Conservation (phyloP, 805 yeast genomes). For the Pichia insulana region DNA sequence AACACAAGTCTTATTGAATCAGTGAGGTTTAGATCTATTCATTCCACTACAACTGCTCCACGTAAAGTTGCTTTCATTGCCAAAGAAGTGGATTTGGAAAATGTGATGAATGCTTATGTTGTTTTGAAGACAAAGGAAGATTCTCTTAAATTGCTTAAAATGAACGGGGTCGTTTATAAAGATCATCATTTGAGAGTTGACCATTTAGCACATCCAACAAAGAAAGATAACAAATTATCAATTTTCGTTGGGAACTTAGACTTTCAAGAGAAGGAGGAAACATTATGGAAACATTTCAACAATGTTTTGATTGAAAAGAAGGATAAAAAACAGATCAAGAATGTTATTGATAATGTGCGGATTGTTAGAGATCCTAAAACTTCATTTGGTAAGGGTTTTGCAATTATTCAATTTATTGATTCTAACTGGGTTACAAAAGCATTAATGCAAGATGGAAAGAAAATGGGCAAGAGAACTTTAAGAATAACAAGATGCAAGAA, state of each 20-base stretch:
- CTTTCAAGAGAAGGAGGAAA: slow-evolving; percentile 87
- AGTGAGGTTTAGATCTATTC: slow-evolving; percentile 84
- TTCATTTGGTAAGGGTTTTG: slow-evolving; percentile 95
- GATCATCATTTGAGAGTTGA: slow-evolving; percentile 83
- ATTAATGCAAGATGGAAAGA: slow-evolving; percentile 63
- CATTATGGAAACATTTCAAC: slow-evolving; percentile 74
- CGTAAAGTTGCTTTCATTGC: slow-evolving; percentile 85
- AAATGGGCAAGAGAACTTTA: slow-evolving; percentile 49
- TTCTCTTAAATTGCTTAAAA: slow-evolving; percentile 35
- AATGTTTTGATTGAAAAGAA: slow-evolving; percentile 35
- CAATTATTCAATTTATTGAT: slow-evolving; percentile 84
- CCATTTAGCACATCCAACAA: slow-evolving; percentile 84
- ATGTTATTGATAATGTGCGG: slow-evolving; percentile 72
- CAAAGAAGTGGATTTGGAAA: slow-evolving; percentile 70
- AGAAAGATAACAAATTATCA: slow-evolving; percentile 74
- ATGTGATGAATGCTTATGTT: slow-evolving; percentile 80
- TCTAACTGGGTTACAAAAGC: slow-evolving; percentile 71
- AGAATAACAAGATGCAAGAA: slow-evolving; percentile 67
- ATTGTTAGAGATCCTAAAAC: slow-evolving; percentile 88
- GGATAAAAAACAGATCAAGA: slow-evolving; percentile 29
- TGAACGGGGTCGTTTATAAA: slow-evolving; percentile 63
- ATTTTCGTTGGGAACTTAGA: slow-evolving; percentile 91
- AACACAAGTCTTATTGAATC: slow-evolving; percentile 41
- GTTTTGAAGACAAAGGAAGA: slow-evolving; percentile 55
- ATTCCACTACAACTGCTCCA: slow-evolving; percentile 80